Base-by-base conservation (phyloP, 1,284 basidiomycete genomes). In the Takashimella koratensis region DNA sequence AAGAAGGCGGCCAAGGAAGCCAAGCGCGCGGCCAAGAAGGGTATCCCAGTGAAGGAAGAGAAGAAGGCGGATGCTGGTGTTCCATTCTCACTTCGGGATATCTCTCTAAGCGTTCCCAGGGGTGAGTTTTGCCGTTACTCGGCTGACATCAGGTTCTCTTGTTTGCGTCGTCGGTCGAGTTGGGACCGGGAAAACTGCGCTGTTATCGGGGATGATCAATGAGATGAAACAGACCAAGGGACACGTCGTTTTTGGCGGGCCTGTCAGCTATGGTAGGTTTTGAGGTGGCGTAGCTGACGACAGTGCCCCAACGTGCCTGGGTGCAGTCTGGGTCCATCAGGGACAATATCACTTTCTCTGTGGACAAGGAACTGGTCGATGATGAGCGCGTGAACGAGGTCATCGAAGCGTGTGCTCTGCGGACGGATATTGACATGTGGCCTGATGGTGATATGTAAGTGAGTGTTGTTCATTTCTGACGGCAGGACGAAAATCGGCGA, bases 291-390 rank as follows among this genome's bases (percentile, higher is more conserved):
- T n/a, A n/a, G n/a, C n/a, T n/a, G n/a, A n/a, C n/a, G n/a, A n/a
- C n/a, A n/a, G n/a, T n/a, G n/a, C n/a, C n/a, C n/a, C n/a, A n/a
- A n/a, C n/a, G n/a, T n/a, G 86, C 90, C 2, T 91, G 88, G 86
- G 85, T 89, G 54, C 82, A 83, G 72, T 84, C 86, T 57, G 81
- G 83, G 0, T 84, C 84, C 0, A 67, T 89, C 12, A 77, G 82
- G 41, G 80, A 84, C 27, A 74, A 74, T 51, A 71, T 74, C 30
- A 47, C 63, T 1, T 72, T 74, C 40, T n/a, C n/a, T n/a, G n/a
- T n/a, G n/a, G 57, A 57, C 5, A 44, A 51, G 2, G 47, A 51
- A 2, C 46, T 45, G 21, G 58, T 57, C 19, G 45, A 57, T 2
- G 51, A 42, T 0, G 47, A 63, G 8, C 53, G 70, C 10, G 43